Conservation (phyloP, 306 rosid genomes). For the Fragaria ananassa region DNA sequence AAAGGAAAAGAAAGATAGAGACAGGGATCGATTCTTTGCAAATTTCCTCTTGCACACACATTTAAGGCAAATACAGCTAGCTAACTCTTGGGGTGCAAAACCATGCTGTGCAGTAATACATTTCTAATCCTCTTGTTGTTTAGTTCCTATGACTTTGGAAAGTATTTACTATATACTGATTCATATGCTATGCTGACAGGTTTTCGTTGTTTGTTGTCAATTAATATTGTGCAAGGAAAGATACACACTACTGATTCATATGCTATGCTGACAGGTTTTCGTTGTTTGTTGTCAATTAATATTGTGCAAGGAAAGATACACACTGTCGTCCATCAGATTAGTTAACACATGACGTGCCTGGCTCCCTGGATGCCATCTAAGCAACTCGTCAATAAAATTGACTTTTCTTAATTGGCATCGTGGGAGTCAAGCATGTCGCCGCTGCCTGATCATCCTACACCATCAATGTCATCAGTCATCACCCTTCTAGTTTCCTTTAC, state of each 20-base stretch:
- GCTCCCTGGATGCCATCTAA: slow-evolving; percentile 44
- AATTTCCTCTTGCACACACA: neutral
- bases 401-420: slow-evolving; percentile 26
- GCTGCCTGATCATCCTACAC: neutral
- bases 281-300: neutral
- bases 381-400: slow-evolving; percentile 13
- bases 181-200: too few species aligned
- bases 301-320: neutral
- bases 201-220: too few species aligned
- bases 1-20: neutral
- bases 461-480: neutral
- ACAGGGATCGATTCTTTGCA: neutral
- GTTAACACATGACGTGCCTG: slow-evolving; percentile 18
- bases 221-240: too few species aligned
- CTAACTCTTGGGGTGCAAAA: neutral
- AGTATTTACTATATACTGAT: neutral
- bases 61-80: neutral
- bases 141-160: neutral
- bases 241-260: neutral
- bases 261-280: neutral
- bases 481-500: neutral
- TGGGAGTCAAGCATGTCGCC: slow-evolving; percentile 27
- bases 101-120: neutral
- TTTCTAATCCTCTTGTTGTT: neutral
- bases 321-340: neutral